Evolutionary conservation across 2,329 filamentous ascomycete genomes (phyloP), one percentile per base, ranked within the genome.

Genomic region (Fusarium papillatum): DNA sequence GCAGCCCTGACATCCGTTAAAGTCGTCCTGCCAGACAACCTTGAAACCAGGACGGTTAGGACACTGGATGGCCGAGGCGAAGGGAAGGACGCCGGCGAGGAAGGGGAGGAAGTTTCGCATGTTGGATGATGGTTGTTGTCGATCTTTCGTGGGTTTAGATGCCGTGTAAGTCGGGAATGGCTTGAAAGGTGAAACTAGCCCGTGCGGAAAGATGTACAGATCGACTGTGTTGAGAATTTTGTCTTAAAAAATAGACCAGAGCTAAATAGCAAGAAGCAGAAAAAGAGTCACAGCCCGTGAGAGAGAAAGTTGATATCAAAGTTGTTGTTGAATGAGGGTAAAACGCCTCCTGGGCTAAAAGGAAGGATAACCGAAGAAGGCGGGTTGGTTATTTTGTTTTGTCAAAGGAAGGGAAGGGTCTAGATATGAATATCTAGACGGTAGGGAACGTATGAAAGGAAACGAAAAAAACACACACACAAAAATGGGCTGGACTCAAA

Each of bases 21-120:
- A 90, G 24, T 76, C 82, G 24, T 89, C 88, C 53, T 84, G 78
- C 87, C 87, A 90, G 68, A 86, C 71, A 9, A 85, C 77, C 26
- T 79, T 84, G 79, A 85, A 86, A 50, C 86, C 87, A 8, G 80
- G 68, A 65, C 87, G 83, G 22, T 71, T 75, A 0, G 87, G 88
- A 1, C 83, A 79, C 13, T 76, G 70, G 76, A 83, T 83, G n/a
- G 85, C 85, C n/a, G 73, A 76, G 48, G 75, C 80, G 19, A 83
- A 53, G 24, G 82, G 70, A 22, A 78, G 71, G 38, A 78, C 69
- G 55, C 74, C 62, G 26, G 78, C 69, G 63, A 76, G 68, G 53
- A 79, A 24, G 62, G 72, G 64, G 39, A 76, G 60, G 19, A 77
- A 78, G 73, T 76, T 76, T 60, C 75, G 78, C 82, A 83, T 83